A percentile compares a stretch with the other conserved stretches of the same genome.
These are phyloP conservation scores for Wickerhamiella hasegawae DNA, from an alignment of 805 yeast species.

Conservation along the genomic window DNA sequence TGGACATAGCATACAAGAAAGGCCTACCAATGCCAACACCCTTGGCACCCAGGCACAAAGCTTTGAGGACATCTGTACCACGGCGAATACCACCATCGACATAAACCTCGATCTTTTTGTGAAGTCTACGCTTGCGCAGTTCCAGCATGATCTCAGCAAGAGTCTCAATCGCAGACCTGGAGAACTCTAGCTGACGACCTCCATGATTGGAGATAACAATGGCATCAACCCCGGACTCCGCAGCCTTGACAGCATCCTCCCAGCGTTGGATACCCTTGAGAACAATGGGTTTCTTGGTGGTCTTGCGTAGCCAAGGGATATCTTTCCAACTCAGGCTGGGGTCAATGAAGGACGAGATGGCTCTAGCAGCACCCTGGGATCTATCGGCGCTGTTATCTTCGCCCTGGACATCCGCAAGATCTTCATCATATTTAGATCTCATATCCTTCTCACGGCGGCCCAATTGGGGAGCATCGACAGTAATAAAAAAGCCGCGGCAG, in stretches of 20 bases:
- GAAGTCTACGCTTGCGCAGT: constrained; percentile 16
- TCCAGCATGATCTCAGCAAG: constrained; percentile 54
- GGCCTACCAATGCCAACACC: constrained; percentile 68
- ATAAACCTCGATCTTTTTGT: constrained; percentile 41
- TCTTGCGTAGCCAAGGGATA: constrained; percentile 9
- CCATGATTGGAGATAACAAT: constrained; percentile 83
- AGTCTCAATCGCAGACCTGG: constrained; percentile 58
- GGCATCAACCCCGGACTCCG: constrained; percentile 55
- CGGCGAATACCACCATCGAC: constrained; percentile 68
- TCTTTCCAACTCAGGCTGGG: constrained; percentile 27
- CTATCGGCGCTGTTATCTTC: constrained; percentile 34
- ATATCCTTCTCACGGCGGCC: constrained; percentile 86
- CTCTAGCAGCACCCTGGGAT: constrained; percentile 71
- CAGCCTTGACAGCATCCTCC: constrained; percentile 63
- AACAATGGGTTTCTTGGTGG: constrained; percentile 26
- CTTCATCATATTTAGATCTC: constrained; percentile 45
- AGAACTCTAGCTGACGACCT: constrained; percentile 72
- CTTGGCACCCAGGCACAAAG: constrained; percentile 59
- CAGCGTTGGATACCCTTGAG: constrained; percentile 75
- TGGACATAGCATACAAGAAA: constrained; percentile 59
- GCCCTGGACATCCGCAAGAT: constrained; percentile 31
- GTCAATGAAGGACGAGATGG: constrained; percentile 75
- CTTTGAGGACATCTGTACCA: constrained; percentile 64
- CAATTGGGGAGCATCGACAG: constrained; percentile 73
- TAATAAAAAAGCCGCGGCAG: constrained; percentile 66